phyloP scores from a whole-genome alignment of 1,139 yeast species.

The Sugiyamaella castrensis region DNA sequence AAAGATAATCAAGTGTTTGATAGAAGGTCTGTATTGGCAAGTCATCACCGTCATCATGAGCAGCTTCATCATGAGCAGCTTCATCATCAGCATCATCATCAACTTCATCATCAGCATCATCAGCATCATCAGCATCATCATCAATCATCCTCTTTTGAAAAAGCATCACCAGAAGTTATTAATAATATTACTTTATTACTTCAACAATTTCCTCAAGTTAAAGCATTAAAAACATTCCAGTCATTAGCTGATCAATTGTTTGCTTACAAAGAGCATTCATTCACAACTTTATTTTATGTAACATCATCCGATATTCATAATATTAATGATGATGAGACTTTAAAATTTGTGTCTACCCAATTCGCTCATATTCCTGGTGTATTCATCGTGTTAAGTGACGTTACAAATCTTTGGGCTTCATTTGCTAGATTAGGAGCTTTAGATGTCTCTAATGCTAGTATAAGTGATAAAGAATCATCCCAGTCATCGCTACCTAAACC shows the following conservation, averaged over 20 bases:
- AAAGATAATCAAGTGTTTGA: slow-evolving; percentile 14
- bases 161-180: slow-evolving; percentile 1
- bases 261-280: slow-evolving; percentile 14
- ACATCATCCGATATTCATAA: slow-evolving; percentile 1
- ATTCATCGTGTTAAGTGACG: slow-evolving; percentile 19
- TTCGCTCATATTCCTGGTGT: slow-evolving; percentile 21
- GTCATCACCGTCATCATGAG: not conserved
- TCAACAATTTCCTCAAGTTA: slow-evolving; percentile 12
- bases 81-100: not conserved
- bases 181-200: slow-evolving; percentile 10
- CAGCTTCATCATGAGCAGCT: not conserved
- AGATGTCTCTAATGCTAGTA: slow-evolving; percentile 12
- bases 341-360: slow-evolving; percentile 15
- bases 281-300: slow-evolving; percentile 14
- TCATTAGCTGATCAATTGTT: slow-evolving; percentile 13
- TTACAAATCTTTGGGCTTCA: slow-evolving; percentile 11
- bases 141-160: not conserved
- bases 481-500: not conserved
- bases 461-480: slow-evolving; percentile 5
- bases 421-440: slow-evolving; percentile 19
- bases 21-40: not conserved
- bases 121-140: slow-evolving; percentile 1
- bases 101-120: no score
- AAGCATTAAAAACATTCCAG: slow-evolving; percentile 6
- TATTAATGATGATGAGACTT: slow-evolving; percentile 5